phyloP scores from a whole-genome alignment of 345 rosid species.

The Aquilaria sinensis region DNA sequence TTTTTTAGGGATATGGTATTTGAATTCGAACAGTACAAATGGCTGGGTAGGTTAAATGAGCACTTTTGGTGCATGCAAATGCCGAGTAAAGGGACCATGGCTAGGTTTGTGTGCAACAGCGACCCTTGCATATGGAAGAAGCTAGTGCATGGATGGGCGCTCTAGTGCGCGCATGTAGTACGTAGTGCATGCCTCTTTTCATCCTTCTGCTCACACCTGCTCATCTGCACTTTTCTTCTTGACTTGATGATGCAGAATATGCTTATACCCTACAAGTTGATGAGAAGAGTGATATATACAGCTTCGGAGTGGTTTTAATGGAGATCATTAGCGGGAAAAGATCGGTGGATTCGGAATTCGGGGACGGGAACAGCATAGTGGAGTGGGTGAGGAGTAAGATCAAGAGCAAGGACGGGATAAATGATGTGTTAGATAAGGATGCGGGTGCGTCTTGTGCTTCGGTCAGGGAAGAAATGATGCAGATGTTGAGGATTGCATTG shows the following conservation, averaged over 20 bases:
- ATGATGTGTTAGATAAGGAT: constrained; percentile 59
- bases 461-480: constrained; percentile 86
- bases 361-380: constrained; percentile 92
- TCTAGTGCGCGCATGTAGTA: too few relatives aligned
- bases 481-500: constrained; percentile 75
- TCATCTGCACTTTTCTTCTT: too few relatives aligned
- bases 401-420: constrained; percentile 55
- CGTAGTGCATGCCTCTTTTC: too few relatives aligned
- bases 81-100: too few relatives aligned
- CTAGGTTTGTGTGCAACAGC: too few relatives aligned
- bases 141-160: too few relatives aligned
- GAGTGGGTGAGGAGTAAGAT: constrained; percentile 89
- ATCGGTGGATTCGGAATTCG: constrained; percentile 85
- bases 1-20: too few relatives aligned
- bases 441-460: constrained; percentile 67
- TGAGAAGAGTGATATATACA: constrained; percentile 94
- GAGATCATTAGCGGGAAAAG: constrained; percentile 74
- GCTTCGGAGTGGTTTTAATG: constrained; percentile 86
- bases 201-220: too few relatives aligned
- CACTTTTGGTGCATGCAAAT: too few relatives aligned
- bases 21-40: too few relatives aligned
- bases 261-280: constrained; percentile 95
- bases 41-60: too few relatives aligned
- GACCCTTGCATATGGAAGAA: too few relatives aligned
- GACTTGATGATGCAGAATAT: constrained; percentile 45